A percentile compares a stretch with the other conserved stretches of the same genome.
Evolutionary conservation across 2,329 filamentous ascomycete genomes (phyloP).

Genomic region (Botrytis paeoniae): DNA sequence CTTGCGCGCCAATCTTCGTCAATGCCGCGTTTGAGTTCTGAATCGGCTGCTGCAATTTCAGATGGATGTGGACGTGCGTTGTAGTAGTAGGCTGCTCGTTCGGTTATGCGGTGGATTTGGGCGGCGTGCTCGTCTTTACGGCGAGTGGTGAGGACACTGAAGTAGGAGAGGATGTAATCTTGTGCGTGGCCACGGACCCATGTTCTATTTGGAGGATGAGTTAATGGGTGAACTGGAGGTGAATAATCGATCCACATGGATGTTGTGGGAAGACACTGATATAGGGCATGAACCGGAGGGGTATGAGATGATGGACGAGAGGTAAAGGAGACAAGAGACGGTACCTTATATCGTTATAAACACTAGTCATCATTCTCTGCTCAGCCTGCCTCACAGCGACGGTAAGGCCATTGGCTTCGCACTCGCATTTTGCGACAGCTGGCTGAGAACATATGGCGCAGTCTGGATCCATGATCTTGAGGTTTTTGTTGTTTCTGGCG

Average conservation of each 20-base stretch:
- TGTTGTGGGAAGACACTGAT: neutral
- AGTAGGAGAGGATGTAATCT: slow-evolving; percentile 66
- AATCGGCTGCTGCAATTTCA: slow-evolving; percentile 63
- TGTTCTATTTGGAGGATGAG: slow-evolving; percentile 43
- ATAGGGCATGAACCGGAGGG: neutral
- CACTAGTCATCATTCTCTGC: slow-evolving; percentile 58
- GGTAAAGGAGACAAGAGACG: slow-evolving; percentile 6
- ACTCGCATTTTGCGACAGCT: slow-evolving; percentile 58
- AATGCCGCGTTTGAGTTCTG: slow-evolving; percentile 67
- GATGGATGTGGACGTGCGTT: slow-evolving; percentile 55
- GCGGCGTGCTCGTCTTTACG: slow-evolving; percentile 56
- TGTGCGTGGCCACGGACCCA: slow-evolving; percentile 66
- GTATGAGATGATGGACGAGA: neutral
- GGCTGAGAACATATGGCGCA: slow-evolving; percentile 65
- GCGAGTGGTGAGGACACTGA: slow-evolving; percentile 57
- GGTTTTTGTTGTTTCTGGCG: slow-evolving; percentile 39
- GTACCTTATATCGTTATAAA: slow-evolving; percentile 63
- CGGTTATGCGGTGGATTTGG: slow-evolving; percentile 55
- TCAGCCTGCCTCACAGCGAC: slow-evolving; percentile 62
- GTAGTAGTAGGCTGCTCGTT: slow-evolving; percentile 57
- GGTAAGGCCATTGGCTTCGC: slow-evolving; percentile 64
- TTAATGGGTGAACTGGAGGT: neutral
- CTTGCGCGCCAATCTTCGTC: slow-evolving; percentile 76
- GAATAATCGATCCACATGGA: neutral
- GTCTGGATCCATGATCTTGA: slow-evolving; percentile 64